Percentiles rank a stretch among this genome's conserved stretches.
Evolutionary conservation across 177 flowering plant species (phyloP).

Genomic region (Tripterygium wilfordii): DNA sequence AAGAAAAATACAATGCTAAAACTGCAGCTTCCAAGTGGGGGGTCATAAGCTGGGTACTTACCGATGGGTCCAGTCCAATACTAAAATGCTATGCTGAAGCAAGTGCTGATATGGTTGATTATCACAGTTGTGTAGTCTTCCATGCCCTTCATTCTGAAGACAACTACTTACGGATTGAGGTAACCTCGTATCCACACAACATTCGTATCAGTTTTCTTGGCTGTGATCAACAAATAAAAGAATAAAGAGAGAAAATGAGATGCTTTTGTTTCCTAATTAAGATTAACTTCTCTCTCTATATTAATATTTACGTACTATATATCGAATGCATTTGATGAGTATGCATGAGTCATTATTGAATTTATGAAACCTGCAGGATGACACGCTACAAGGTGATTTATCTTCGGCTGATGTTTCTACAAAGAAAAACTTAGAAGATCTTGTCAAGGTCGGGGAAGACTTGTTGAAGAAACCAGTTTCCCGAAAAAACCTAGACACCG

Average conservation of each 20-base stretch:
- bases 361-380: too few species aligned
- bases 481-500: constrained; percentile 33
- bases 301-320: too few species aligned
- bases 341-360: too few species aligned
- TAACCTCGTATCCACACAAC: background rate
- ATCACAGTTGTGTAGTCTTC: constrained; percentile 17
- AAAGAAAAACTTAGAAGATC: constrained; percentile 24
- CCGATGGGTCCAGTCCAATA: constrained; percentile 17
- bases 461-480: constrained; percentile 32
- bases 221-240: background rate
- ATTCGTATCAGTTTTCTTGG: background rate
- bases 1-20: constrained; percentile 16
- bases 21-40: constrained; percentile 32
- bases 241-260: too few species aligned
- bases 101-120: constrained; percentile 27
- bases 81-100: constrained; percentile 19
- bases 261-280: too few species aligned
- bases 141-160: constrained; percentile 15
- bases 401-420: constrained; percentile 33
- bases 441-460: constrained; percentile 28
- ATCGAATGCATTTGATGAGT: too few species aligned
- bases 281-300: too few species aligned
- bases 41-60: constrained; percentile 12
- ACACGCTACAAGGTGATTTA: constrained; percentile 22
- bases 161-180: constrained; percentile 27